These are phyloP conservation scores for Cystobasidium tubakii DNA, from an alignment of 768 basidiomycete species.

Conservation along the genomic window DNA sequence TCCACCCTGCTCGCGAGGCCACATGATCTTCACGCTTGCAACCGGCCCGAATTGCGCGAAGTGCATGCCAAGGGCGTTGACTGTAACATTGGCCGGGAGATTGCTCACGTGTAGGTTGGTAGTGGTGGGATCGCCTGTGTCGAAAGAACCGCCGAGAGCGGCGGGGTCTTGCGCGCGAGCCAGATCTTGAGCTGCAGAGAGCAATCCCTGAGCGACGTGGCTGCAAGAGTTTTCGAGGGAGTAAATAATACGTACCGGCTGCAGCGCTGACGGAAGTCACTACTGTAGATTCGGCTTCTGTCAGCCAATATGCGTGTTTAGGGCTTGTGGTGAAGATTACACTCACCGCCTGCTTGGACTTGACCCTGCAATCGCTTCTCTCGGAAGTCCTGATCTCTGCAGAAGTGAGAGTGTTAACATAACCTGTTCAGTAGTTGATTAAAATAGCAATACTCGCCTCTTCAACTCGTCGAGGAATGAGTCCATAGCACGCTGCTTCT, in stretches of 20 bases:
- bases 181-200: background rate
- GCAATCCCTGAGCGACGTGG: too few relatives aligned
- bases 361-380: slow-evolving; percentile 66
- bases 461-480: slow-evolving; percentile 94
- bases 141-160: slow-evolving; percentile 85
- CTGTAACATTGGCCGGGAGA: slow-evolving; percentile 77
- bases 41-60: slow-evolving; percentile 91
- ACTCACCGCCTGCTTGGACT: slow-evolving; percentile 50
- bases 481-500: slow-evolving; percentile 95
- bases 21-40: slow-evolving; percentile 52
- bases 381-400: slow-evolving; percentile 82
- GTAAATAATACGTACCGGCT: slow-evolving; percentile 66
- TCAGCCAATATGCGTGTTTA: too few relatives aligned
- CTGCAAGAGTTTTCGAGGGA: too few relatives aligned
- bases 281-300: slow-evolving; percentile 49
- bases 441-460: too few relatives aligned
- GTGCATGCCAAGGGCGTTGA: slow-evolving; percentile 75
- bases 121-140: slow-evolving; percentile 79
- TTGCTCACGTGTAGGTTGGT: slow-evolving; percentile 96
- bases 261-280: slow-evolving; percentile 71
- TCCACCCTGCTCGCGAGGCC: slow-evolving; percentile 35
- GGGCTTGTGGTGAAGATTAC: background rate
- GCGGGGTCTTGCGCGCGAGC: slow-evolving; percentile 20
- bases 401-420: background rate
- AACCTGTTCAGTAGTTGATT: too few relatives aligned